Base-by-base conservation (phyloP, 108 stramenopile species). In the Cyclostephanos invisitatus region DNA sequence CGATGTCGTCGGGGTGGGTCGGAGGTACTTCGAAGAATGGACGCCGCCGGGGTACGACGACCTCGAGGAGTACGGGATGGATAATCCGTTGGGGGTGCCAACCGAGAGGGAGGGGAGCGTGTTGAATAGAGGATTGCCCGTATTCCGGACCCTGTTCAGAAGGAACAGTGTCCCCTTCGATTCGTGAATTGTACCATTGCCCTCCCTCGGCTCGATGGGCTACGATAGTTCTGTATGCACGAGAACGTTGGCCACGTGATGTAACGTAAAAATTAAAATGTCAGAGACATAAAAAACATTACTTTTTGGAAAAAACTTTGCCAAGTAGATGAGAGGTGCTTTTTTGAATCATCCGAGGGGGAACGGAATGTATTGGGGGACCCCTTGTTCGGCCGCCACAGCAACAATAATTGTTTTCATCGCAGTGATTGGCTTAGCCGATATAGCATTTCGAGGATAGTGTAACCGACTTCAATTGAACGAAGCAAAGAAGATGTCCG, bases 41-140 rank as follows among this genome's bases (percentile, higher is more conserved):
- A 14, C 29, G 29, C 25, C 29, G 17, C 80, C 74, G 14, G 88
- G 86, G 51, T 20, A 63, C 14, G 89, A 86, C 20, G 63, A 77
- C 21, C 59, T 61, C 5, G 40, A 82, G 15, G 87, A 86, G 20
- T 94, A 92, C 61, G 37, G 81, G 46, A 64, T 72, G 50, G 82
- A 82, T 2, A 96, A 96, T 80, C 76, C 81, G 5, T 25, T 91
- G 17, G 89, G 89, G 11, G 60, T 96, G 67, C 92, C 91, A 0
- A 96, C 95, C 35, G 95, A 96, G 72, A 70, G 95, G 49, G 95
- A 96, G 84, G 70, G 88, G 25, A 92, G 91, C 55, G 95, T 96
- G 3, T 49, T 93, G 70, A 75, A 89, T 24, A 65, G 83, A 32
- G 84, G 74, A 27, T 66, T 92, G n/a, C 91, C 92, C 25, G 86